A percentile compares a stretch with the other conserved stretches of the same genome.
Conservation (phyloP, 2,329 filamentous ascomycete genomes). For the Didymosphaeria variabile region DNA sequence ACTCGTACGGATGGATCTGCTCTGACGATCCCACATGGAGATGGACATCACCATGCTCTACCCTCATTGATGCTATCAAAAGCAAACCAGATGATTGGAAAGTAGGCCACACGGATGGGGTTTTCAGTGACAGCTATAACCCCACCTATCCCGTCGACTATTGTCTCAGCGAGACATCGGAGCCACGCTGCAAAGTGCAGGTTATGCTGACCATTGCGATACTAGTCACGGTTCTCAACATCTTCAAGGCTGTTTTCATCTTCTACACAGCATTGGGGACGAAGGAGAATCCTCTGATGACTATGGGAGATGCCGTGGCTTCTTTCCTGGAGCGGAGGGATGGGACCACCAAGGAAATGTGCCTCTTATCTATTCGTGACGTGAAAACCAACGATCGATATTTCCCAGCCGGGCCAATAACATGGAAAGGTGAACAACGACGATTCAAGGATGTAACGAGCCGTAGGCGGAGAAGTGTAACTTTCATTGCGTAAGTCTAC, state of each 20-base stretch:
- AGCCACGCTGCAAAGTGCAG: slow-evolving; percentile 26
- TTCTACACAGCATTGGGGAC: slow-evolving; percentile 23
- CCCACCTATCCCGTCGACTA: slow-evolving; percentile 18
- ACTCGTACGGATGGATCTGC: slow-evolving; percentile 18
- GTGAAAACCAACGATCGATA: slow-evolving; percentile 13
- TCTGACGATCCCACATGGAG: background rate
- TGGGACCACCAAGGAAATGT: slow-evolving; percentile 24
- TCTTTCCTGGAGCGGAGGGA: slow-evolving; percentile 29
- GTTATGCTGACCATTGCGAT: slow-evolving; percentile 21
- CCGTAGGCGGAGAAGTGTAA: slow-evolving; percentile 18
- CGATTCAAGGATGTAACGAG: slow-evolving; percentile 26
- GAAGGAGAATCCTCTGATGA: slow-evolving; percentile 31
- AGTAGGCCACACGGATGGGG: background rate
- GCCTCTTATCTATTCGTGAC: slow-evolving; percentile 20
- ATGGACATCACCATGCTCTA: background rate
- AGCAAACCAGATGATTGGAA: slow-evolving; percentile 15
- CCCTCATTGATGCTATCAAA: slow-evolving; percentile 2
- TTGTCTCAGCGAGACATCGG: slow-evolving; percentile 22
- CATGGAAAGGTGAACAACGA: slow-evolving; percentile 18
- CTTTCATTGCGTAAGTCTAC: slow-evolving; percentile 19
- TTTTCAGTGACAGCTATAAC: too few relatives aligned
- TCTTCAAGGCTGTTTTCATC: slow-evolving; percentile 32
- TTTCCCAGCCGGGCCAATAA: slow-evolving; percentile 14
- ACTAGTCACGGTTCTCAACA: slow-evolving; percentile 25
- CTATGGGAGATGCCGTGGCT: slow-evolving; percentile 34